phyloP scores from a whole-genome alignment of 2,329 filamentous ascomycete genomes.

The Phaeophleospora eucalypticola region DNA sequence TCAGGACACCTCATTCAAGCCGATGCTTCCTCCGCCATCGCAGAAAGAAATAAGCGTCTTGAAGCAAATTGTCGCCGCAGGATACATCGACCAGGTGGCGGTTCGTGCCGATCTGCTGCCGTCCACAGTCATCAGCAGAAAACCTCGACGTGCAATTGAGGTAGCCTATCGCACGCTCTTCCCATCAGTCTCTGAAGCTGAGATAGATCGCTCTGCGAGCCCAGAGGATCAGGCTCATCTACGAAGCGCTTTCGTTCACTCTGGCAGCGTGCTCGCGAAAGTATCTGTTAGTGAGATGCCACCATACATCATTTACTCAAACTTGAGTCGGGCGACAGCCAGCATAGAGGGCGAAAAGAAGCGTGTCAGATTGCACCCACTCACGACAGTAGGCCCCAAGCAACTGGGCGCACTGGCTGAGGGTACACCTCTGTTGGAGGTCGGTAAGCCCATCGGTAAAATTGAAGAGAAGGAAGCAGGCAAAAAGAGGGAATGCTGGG shows the following conservation, averaged over 20 bases:
- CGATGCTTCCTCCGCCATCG: slow-evolving; percentile 53
- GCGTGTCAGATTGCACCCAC: slow-evolving; percentile 81
- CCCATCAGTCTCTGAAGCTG: slow-evolving; percentile 49
- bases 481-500: slow-evolving; percentile 70
- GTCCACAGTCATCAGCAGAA: slow-evolving; percentile 55
- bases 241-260: slow-evolving; percentile 79
- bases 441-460: slow-evolving; percentile 90
- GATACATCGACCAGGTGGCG: slow-evolving; percentile 91
- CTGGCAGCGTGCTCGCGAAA: slow-evolving; percentile 70
- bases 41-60: slow-evolving; percentile 68
- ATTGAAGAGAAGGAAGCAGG: slow-evolving; percentile 49
- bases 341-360: slow-evolving; percentile 43
- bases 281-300: slow-evolving; percentile 71
- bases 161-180: slow-evolving; percentile 87
- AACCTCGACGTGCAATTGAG: slow-evolving; percentile 81
- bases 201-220: slow-evolving; percentile 20
- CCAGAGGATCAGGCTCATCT: slow-evolving; percentile 49
- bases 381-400: slow-evolving; percentile 71
- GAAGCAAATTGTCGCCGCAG: slow-evolving; percentile 86
- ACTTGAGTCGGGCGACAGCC: slow-evolving; percentile 67
- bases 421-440: slow-evolving; percentile 76
- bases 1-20: slow-evolving; percentile 28
- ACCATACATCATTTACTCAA: slow-evolving; percentile 80
- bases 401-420: slow-evolving; percentile 76
- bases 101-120: slow-evolving; percentile 82